Evolutionary conservation across 2,329 filamentous ascomycete species (phyloP).

Genomic region (Exutisphaerella laricina): DNA sequence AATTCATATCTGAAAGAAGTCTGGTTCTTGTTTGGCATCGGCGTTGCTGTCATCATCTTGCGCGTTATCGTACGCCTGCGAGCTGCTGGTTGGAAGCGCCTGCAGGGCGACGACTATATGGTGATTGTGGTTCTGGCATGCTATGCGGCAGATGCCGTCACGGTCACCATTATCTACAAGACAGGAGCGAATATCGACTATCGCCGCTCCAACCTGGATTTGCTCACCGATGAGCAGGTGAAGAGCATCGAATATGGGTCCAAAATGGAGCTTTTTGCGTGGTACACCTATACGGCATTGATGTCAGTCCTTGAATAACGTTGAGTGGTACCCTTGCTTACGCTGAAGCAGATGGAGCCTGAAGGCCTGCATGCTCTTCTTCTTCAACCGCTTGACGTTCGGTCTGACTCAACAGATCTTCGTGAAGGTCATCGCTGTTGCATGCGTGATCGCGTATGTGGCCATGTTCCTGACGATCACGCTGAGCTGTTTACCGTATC

Average conservation of each 20-base stretch:
- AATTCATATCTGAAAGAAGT: conserved; percentile 20
- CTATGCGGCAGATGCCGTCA: conserved; percentile 35
- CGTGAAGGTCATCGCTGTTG: conserved; percentile 29
- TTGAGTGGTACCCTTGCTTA: conserved; percentile 24
- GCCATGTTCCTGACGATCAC: conserved; percentile 33
- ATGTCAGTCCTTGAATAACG: conserved; percentile 7
- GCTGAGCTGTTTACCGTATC: conserved; percentile 27
- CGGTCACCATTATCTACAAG: conserved; percentile 32
- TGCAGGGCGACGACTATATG: conserved; percentile 39
- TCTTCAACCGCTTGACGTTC: conserved; percentile 32
- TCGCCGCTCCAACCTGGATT: conserved; percentile 13
- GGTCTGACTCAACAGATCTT: conserved; percentile 30
- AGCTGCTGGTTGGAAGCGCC: conserved; percentile 35
- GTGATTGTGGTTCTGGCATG: conserved; percentile 33
- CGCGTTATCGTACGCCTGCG: conserved; percentile 36
- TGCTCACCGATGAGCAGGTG: conserved; percentile 29
- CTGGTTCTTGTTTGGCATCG: conserved; percentile 30
- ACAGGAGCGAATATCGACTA: conserved; percentile 31
- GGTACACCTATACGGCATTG: conserved; percentile 29
- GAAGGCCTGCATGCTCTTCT: conserved; percentile 27
- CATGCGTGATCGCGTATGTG: conserved; percentile 28
- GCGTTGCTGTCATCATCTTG: conserved; percentile 30
- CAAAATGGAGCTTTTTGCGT: conserved; percentile 37
- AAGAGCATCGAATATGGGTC: conserved; percentile 32
- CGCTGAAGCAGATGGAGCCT: conserved; percentile 32